Percentiles rank a stretch among this genome's conserved stretches.
Evolutionary conservation across 768 basidiomycete species (phyloP).

Genomic region (Cyclocybe aegerita): DNA sequence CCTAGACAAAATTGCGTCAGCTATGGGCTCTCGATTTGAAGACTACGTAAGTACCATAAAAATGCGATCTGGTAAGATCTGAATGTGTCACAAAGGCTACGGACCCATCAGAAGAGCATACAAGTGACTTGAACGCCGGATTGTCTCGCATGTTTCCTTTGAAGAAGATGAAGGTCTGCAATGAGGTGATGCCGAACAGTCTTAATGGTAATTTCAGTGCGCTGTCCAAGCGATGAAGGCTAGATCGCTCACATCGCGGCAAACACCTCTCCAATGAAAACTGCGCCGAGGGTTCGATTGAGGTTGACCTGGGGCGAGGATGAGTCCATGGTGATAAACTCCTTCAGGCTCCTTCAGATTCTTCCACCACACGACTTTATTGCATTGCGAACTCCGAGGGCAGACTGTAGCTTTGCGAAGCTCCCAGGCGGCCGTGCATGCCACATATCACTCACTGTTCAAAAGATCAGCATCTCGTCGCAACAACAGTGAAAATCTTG

Average conservation of each 20-base stretch:
- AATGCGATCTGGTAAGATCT: slow-evolving; percentile 13
- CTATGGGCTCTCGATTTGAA: not conserved
- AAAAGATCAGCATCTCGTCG: no score
- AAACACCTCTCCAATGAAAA: slow-evolving; percentile 19
- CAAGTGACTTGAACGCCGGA: slow-evolving; percentile 17
- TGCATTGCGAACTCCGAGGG: slow-evolving; percentile 2
- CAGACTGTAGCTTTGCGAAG: not conserved
- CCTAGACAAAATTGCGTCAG: slow-evolving; percentile 2
- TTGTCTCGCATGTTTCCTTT: slow-evolving; percentile 16
- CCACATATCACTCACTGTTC: no score
- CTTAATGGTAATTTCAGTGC: slow-evolving; percentile 2
- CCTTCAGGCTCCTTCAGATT: not conserved
- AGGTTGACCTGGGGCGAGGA: slow-evolving; percentile 16
- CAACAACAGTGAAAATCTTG: no score
- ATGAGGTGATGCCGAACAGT: slow-evolving; percentile 19
- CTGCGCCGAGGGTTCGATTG: slow-evolving; percentile 19
- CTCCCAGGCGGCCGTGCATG: not conserved
- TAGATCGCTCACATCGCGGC: slow-evolving; percentile 11
- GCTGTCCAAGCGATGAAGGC: not conserved
- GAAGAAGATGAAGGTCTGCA: slow-evolving; percentile 20
- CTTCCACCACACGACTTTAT: slow-evolving; percentile 6
- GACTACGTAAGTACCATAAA: slow-evolving; percentile 13
- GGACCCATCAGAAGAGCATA: not conserved
- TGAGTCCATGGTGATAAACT: slow-evolving; percentile 12
- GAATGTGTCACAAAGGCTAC: not conserved